Conservation (phyloP, 495 filamentous ascomycete genomes). For the Tuber magnatum region DNA sequence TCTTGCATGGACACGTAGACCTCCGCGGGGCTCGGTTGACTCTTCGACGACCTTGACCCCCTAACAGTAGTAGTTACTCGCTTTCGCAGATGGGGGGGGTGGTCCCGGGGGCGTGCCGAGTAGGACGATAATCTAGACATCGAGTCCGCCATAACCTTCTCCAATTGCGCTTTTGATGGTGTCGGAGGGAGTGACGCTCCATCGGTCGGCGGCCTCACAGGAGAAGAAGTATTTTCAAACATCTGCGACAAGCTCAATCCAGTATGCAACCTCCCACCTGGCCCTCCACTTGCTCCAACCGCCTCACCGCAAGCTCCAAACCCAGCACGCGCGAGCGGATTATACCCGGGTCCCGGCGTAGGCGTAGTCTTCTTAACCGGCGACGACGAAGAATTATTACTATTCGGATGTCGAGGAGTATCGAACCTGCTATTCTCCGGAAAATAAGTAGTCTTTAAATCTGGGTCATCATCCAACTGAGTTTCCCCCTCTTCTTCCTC, state of each 20-base stretch:
- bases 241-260: conserved; percentile 21
- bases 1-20: conserved; percentile 25
- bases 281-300: background rate
- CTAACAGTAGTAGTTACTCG: background rate
- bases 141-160: conserved; percentile 19
- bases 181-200: conserved; percentile 25
- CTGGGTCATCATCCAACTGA: background rate
- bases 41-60: background rate
- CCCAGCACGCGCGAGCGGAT: conserved; percentile 14
- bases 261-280: background rate
- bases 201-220: conserved; percentile 12
- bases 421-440: conserved; percentile 19
- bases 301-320: conserved; percentile 1
- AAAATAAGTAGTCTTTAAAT: conserved; percentile 13
- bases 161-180: conserved; percentile 19
- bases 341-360: conserved; percentile 10
- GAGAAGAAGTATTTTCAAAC: conserved; percentile 28
- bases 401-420: conserved; percentile 6
- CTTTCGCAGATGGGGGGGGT: background rate
- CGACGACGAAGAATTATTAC: conserved; percentile 1
- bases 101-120: background rate
- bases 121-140: conserved; percentile 6
- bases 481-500: conserved; percentile 1
- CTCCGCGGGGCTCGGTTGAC: conserved; percentile 4
- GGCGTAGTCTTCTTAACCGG: conserved; percentile 3